These are phyloP conservation scores for Rhizopogon vinicolor DNA, from an alignment of 768 basidiomycete species.

Conservation along the genomic window DNA sequence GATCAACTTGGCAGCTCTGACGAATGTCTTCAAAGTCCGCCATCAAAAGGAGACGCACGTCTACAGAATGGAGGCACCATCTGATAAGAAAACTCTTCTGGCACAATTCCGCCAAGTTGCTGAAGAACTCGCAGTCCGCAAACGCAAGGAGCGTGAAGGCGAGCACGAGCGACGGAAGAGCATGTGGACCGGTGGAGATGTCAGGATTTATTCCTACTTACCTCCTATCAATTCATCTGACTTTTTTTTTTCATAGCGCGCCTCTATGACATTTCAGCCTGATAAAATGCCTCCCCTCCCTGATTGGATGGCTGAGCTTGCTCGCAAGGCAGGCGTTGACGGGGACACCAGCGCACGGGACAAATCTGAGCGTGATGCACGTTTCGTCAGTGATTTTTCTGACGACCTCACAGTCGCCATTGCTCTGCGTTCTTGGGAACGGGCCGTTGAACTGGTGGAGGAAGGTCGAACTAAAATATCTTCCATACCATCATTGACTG, in stretches of 20 bases:
- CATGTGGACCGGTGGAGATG: constrained; percentile 51
- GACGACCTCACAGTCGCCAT: constrained; percentile 92
- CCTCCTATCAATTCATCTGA: neutral
- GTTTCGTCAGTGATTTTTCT: constrained; percentile 88
- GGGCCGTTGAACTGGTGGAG: constrained; percentile 81
- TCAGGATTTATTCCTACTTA: constrained; percentile 16
- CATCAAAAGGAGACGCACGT: constrained; percentile 94
- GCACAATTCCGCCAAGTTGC: constrained; percentile 87
- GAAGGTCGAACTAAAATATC: constrained; percentile 70
- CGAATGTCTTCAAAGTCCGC: constrained; percentile 95
- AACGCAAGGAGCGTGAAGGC: constrained; percentile 89
- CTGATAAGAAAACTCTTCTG: constrained; percentile 86
- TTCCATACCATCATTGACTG: constrained; percentile 45
- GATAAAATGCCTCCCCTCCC: constrained; percentile 56
- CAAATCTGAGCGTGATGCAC: constrained; percentile 73
- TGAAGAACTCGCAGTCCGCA: constrained; percentile 85
- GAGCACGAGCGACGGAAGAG: constrained; percentile 87
- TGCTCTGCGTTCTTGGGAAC: constrained; percentile 83
- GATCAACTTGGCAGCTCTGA: constrained; percentile 49
- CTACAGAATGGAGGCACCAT: constrained; percentile 75
- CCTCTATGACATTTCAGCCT: constrained; percentile 27
- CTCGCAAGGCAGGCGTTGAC: constrained; percentile 43
- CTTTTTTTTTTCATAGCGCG: constrained; percentile 20
- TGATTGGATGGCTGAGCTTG: constrained; percentile 74
- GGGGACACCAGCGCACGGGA: constrained; percentile 53